phyloP scores from a whole-genome alignment of 176 grass and related monocot species.

The Musa itinerans region DNA sequence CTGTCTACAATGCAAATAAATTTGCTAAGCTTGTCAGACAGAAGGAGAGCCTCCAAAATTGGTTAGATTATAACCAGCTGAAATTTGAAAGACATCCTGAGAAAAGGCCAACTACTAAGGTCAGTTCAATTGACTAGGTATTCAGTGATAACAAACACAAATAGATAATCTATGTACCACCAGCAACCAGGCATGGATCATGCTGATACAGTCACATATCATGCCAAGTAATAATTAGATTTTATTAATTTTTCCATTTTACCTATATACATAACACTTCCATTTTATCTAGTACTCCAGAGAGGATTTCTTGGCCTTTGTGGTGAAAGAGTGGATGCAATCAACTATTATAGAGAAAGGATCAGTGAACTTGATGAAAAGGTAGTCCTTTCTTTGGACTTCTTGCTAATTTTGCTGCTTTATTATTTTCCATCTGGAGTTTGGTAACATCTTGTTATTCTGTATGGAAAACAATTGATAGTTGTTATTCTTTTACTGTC shows the following conservation, averaged over 20 bases:
- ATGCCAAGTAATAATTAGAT: too few relatives aligned
- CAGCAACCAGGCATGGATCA: too few relatives aligned
- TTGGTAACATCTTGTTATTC: neutral
- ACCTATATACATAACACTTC: conserved; percentile 7
- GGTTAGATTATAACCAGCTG: conserved; percentile 84
- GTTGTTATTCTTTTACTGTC: too few relatives aligned
- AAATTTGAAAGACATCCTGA: conserved; percentile 86
- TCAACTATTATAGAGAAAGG: conserved; percentile 51
- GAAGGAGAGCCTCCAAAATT: conserved; percentile 79
- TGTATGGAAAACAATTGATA: neutral
- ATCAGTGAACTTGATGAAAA: conserved; percentile 60
- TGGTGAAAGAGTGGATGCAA: conserved; percentile 57
- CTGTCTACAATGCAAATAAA: conserved; percentile 94
- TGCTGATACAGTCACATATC: too few relatives aligned
- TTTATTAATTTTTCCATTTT: neutral
- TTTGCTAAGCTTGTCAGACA: conserved; percentile 69
- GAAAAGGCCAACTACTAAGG: conserved; percentile 60
- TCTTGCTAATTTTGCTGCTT: neutral
- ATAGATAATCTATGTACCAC: too few relatives aligned
- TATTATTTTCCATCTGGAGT: neutral
- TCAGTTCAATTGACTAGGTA: conserved; percentile 1
- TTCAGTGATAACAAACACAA: too few relatives aligned
- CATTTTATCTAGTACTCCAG: conserved; percentile 35
- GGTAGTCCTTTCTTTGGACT: conserved; percentile 12
- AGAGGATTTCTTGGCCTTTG: conserved; percentile 72